phyloP scores from a whole-genome alignment of 306 rosid genomes.

The Mimosa bimucronata region DNA sequence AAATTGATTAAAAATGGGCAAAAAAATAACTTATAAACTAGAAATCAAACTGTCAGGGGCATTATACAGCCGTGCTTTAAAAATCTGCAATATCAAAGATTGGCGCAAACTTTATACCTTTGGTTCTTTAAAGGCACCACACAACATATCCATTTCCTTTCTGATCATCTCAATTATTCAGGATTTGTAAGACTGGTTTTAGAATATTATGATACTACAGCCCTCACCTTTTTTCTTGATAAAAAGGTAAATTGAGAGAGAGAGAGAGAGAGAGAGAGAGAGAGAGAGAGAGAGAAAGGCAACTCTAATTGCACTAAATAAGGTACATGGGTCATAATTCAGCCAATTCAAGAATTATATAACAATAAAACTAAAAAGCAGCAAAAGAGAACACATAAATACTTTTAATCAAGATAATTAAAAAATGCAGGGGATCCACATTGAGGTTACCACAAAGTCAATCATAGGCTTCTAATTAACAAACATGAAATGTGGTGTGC shows the following conservation, averaged over 20 bases:
- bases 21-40: neutral
- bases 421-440: neutral
- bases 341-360: neutral
- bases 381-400: constrained; percentile 3
- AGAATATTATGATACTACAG: neutral
- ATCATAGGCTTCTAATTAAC: constrained; percentile 10
- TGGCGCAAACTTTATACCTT: neutral
- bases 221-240: neutral
- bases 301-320: neutral
- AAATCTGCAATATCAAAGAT: neutral
- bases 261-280: neutral
- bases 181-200: neutral
- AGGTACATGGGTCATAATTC: neutral
- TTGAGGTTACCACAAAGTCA: constrained; percentile 1
- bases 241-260: too few relatives aligned
- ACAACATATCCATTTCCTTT: neutral
- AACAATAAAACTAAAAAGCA: neutral
- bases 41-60: neutral
- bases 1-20: neutral
- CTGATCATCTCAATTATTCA: neutral
- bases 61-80: neutral
- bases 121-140: neutral
- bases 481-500: neutral
- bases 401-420: neutral
- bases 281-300: too few relatives aligned